A percentile compares a stretch with the other conserved stretches of the same genome.
These are phyloP conservation scores for Nosema muscidifuracis DNA, from an alignment of 371 early-diverging fungal genomes.

Conservation along the genomic window DNA sequence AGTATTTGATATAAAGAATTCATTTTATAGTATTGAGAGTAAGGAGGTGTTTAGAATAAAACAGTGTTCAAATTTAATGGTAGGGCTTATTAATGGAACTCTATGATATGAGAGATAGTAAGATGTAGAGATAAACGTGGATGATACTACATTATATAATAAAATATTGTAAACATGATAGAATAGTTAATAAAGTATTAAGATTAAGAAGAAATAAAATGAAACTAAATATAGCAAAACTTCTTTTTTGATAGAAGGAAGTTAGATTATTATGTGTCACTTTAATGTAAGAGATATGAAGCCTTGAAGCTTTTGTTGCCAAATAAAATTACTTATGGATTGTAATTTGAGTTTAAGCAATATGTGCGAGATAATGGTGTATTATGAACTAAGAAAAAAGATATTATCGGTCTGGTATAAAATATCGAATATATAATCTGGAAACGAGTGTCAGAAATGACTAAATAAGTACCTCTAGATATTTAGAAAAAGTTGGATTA, in stretches of 20 bases:
- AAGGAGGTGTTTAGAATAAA: neutral
- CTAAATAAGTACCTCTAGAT: neutral
- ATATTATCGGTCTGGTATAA: neutral
- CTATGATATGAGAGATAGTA: neutral
- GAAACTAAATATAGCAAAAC: constrained; percentile 24
- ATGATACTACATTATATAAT: neutral
- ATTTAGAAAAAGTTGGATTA: neutral
- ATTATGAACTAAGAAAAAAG: neutral
- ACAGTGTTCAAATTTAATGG: neutral
- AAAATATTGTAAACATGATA: constrained; percentile 27
- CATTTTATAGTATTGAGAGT: neutral
- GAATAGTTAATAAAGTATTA: neutral
- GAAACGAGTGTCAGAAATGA: no score
- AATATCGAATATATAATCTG: neutral
- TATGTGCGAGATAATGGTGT: neutral
- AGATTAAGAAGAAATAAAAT: constrained; percentile 15
- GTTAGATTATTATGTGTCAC: constrained; percentile 39
- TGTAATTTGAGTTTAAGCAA: no score
- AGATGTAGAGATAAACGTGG: neutral
- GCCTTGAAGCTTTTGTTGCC: no score
- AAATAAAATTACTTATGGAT: no score
- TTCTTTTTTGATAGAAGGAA: neutral
- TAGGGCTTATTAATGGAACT: neutral
- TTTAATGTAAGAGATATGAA: neutral
- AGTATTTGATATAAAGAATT: neutral